Base-by-base conservation (phyloP, 202 grass and related monocot genomes). In the Cymbopogon flexuosus region DNA sequence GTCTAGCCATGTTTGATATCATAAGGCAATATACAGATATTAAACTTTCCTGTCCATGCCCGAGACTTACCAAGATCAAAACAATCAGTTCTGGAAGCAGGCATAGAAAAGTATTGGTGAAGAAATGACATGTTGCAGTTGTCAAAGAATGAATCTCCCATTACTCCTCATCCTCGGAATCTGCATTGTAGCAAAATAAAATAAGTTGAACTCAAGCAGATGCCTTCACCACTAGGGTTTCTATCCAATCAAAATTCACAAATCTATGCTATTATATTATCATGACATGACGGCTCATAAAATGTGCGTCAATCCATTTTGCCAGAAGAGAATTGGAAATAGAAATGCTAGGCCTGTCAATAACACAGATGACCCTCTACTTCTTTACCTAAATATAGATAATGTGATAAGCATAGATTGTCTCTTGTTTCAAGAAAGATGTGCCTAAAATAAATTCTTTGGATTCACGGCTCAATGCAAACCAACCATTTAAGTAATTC, bases 81-180 rank as follows among this genome's bases (percentile, higher is more conserved):
- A 74, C 62, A 73, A 75, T 46, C 59, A 51, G 82, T 36, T 78
- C 43, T 31, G 52, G 67, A 82, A 81, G 82, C 79, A 77, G 81
- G 69, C 59, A 78, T 12, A 74, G 24, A 72, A 81, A 79, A 42
- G 79, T 86, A 89, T 79, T 75, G 79, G 62, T 40, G 52, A 79
- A 70, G 75, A 86, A 75, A 83, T 79, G 79, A 14, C 42, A 27
- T 56, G 35, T 43, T 77, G 61, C 24, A 69, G 56, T 70, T 75
- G 84, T 90, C 88, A 86, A 82, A 78, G 54, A 83, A 83, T 79
- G 52, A 83, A 74, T 79, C 52, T 45, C 79, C 34, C 70, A 66
- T 94, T 83, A 89, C 5, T 91, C 89, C 23, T 87, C 88, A n/a
- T 94, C 86, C 60, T 94, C 92, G 0, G 89, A 94, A 94, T 94